Evolutionary conservation across 129 eudicot species (phyloP), one percentile per base, ranked within the genome.

Genomic region (Artemisia annua): DNA sequence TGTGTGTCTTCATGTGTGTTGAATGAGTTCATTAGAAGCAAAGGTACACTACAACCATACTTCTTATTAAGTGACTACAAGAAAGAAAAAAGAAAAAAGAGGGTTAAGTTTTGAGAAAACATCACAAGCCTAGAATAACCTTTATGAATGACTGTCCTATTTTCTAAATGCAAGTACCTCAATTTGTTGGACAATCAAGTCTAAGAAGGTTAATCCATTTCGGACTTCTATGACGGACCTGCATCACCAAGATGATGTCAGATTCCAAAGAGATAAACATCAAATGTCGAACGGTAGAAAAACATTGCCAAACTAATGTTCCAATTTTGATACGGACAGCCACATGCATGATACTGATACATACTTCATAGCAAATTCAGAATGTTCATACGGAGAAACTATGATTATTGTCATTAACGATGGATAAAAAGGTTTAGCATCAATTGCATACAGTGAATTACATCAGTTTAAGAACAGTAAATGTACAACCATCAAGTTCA

Each of bases 191-290:
- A 95, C 99, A 77, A 95, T 95, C 68, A 95, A 83, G 88, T 95
- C 99, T 44, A 95, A 66, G 75, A 95, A 95, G 63, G 99, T 95
- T 73, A 86, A 78, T 49, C 97, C 97, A 80, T 90, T 88, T 63
- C 99, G 86, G 71, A 95, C 99, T 90, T 95, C 97, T 43, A 95
- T 95, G 66, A 95, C 99, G 56, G 99, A 95, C 67, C 99, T 95
- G 83, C 75, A 84, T 53, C 79, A 72, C 44, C 66, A 70, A 83
- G 68, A 64, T 26, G 57, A 83, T 54, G 69, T 28, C 60, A 35
- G 70, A 60, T 17, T 61, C 14, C 48, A 66, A 9, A 53, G 35
- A 35, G 9, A 53, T 30, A 72, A 35, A 52, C 44, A 59, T 48
- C 60, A 54, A 63, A 52, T 0, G 44, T 24, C 67, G 26, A 69